A percentile compares a stretch with the other conserved stretches of the same genome.
Conservation (phyloP, 73 alveolate species). For the Loxodes magnus region DNA sequence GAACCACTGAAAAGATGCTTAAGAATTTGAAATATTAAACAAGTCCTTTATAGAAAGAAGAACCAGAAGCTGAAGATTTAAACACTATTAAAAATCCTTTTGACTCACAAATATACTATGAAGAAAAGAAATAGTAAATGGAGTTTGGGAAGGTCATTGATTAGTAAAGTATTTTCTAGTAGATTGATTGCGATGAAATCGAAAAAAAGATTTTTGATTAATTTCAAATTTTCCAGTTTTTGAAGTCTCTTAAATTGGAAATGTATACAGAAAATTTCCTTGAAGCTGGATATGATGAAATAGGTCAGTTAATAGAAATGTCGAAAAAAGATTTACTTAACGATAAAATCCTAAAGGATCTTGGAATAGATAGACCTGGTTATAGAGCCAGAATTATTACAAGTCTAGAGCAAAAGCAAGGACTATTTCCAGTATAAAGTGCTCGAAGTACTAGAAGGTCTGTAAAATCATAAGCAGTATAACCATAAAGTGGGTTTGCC, state of each 20-base stretch:
- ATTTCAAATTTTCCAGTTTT: background rate
- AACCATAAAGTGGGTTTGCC: too few species aligned
- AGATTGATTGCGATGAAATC: background rate
- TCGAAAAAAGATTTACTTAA: background rate
- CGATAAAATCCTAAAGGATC: background rate
- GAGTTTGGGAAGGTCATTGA: background rate
- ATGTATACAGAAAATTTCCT: background rate
- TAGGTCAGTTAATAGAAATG: background rate
- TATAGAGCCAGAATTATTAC: background rate
- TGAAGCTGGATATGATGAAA: slow-evolving; percentile 10
- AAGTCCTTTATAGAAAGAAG: background rate
- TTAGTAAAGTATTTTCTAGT: background rate
- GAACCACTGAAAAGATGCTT: too few species aligned
- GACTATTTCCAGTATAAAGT: too few species aligned
- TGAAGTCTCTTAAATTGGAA: background rate
- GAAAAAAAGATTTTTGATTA: background rate
- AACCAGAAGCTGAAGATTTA: background rate
- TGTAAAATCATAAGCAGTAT: too few species aligned
- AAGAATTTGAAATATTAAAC: background rate
- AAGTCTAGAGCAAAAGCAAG: too few species aligned
- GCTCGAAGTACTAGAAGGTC: too few species aligned
- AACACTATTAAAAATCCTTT: background rate
- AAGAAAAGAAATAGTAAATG: background rate
- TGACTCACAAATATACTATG: background rate
- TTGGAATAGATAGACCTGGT: background rate